Evolutionary conservation across 208 protist species (phyloP).

Genomic region (Leishmania martiniquensis): DNA sequence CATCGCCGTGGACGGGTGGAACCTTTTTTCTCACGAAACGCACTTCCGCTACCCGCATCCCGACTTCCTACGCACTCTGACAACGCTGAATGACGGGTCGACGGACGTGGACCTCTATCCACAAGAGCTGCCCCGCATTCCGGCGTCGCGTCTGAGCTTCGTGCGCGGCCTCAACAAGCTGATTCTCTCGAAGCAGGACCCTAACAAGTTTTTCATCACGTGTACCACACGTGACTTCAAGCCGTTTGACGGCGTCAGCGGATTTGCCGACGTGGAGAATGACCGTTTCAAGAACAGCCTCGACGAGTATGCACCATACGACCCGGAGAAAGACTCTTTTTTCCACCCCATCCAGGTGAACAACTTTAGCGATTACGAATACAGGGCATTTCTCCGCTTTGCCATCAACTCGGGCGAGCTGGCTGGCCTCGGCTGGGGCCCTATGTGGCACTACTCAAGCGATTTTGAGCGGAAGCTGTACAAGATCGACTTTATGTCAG

Average conservation of each 20-base stretch:
- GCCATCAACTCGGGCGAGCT: constrained; percentile 91
- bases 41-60: constrained; percentile 93
- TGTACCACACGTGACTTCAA: constrained; percentile 92
- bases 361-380: constrained; percentile 93
- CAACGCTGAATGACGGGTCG: constrained; percentile 73
- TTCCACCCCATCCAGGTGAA: constrained; percentile 88
- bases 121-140: constrained; percentile 90
- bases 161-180: constrained; percentile 90
- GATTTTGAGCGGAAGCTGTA: constrained; percentile 93
- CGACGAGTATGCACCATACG: constrained; percentile 91
- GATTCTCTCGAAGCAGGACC: constrained; percentile 72
- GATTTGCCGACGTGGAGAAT: constrained; percentile 82
- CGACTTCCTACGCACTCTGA: constrained; percentile 85
- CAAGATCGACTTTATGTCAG: constrained; percentile 93
- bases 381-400: constrained; percentile 86
- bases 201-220: constrained; percentile 93
- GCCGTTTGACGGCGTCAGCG: constrained; percentile 87
- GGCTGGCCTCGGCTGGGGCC: constrained; percentile 91
- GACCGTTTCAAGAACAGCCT: constrained; percentile 79
- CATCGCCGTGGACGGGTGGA: constrained; percentile 91
- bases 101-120: constrained; percentile 90
- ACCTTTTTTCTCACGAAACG: constrained; percentile 90
- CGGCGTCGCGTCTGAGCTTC: constrained; percentile 86
- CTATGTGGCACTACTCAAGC: constrained; percentile 91
- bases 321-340: constrained; percentile 89